Conservation (phyloP, 352 stramenopile species). For the Pythium biforme region DNA sequence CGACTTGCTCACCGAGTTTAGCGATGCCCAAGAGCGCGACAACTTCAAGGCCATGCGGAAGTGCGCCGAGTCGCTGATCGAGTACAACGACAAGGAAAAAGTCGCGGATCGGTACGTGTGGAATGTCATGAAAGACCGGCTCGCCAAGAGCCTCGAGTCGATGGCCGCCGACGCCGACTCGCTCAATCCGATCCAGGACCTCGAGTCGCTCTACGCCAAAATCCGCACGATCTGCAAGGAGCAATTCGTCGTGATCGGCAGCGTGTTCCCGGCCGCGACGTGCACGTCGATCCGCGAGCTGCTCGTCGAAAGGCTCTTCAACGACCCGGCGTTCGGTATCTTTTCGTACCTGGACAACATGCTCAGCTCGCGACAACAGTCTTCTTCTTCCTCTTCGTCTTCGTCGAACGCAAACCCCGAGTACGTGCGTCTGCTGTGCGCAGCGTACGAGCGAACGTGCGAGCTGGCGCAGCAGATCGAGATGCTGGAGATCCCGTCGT, state of each 20-base stretch:
- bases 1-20: slow-evolving; percentile 71
- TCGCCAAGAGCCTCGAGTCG: slow-evolving; percentile 41
- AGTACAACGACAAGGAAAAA: slow-evolving; percentile 84
- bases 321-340: slow-evolving; percentile 77
- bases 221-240: slow-evolving; percentile 64
- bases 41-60: slow-evolving; percentile 49
- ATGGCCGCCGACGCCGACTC: slow-evolving; percentile 21
- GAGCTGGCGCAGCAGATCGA: slow-evolving; percentile 50
- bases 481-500: slow-evolving; percentile 25
- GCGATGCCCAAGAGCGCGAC: slow-evolving; percentile 59
- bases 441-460: slow-evolving; percentile 67
- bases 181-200: slow-evolving; percentile 59
- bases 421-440: slow-evolving; percentile 63
- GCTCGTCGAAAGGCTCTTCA: slow-evolving; percentile 70
- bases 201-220: slow-evolving; percentile 58
- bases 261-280: slow-evolving; percentile 47
- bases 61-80: slow-evolving; percentile 69
- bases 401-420: slow-evolving; percentile 31
- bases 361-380: slow-evolving; percentile 27
- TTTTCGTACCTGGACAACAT: slow-evolving; percentile 75
- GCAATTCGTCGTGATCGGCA: slow-evolving; percentile 64
- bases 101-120: slow-evolving; percentile 80
- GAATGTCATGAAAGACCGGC: slow-evolving; percentile 77
- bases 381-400: not conserved
- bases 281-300: slow-evolving; percentile 57